Evolutionary conservation across 495 filamentous ascomycete species (phyloP).

Genomic region (Chlorociboria aeruginascens): DNA sequence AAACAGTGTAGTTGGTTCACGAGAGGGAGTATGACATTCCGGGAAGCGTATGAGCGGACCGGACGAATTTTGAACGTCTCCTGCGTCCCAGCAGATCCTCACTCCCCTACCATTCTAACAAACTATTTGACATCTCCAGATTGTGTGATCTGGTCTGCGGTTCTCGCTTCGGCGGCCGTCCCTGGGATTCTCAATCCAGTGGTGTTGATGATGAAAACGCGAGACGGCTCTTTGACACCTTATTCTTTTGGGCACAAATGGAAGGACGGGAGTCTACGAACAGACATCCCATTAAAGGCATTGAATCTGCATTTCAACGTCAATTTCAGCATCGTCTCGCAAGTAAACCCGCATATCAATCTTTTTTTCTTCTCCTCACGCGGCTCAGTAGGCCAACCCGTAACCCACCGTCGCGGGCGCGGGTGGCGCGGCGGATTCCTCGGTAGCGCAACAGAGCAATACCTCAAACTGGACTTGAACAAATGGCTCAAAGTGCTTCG

Average conservation of each 20-base stretch:
- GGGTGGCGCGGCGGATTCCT: slow-evolving; percentile 95
- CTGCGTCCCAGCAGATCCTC: slow-evolving; percentile 93
- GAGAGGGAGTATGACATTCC: slow-evolving; percentile 81
- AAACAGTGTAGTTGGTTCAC: slow-evolving; percentile 77
- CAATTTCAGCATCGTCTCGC: slow-evolving; percentile 89
- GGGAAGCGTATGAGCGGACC: slow-evolving; percentile 88
- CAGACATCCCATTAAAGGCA: slow-evolving; percentile 88
- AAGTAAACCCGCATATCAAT: slow-evolving; percentile 96
- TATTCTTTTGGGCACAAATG: slow-evolving; percentile 96
- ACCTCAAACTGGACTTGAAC: slow-evolving; percentile 84
- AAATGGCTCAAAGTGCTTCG: slow-evolving; percentile 95
- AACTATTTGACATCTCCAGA: slow-evolving; percentile 93
- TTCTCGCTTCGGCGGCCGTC: slow-evolving; percentile 89
- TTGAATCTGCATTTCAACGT: slow-evolving; percentile 96
- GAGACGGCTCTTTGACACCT: slow-evolving; percentile 59
- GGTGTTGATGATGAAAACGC: slow-evolving; percentile 88
- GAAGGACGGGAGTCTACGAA: slow-evolving; percentile 91
- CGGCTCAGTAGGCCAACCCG: slow-evolving; percentile 80
- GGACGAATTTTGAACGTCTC: slow-evolving; percentile 91
- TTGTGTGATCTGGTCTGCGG: slow-evolving; percentile 96
- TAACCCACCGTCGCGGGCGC: slow-evolving; percentile 84
- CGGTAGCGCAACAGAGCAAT: slow-evolving; percentile 84
- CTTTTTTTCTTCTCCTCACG: slow-evolving; percentile 96
- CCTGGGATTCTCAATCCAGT: slow-evolving; percentile 94
- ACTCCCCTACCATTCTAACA: slow-evolving; percentile 82